phyloP scores from a whole-genome alignment of 495 filamentous ascomycete species.

The Trichoderma parareesei region DNA sequence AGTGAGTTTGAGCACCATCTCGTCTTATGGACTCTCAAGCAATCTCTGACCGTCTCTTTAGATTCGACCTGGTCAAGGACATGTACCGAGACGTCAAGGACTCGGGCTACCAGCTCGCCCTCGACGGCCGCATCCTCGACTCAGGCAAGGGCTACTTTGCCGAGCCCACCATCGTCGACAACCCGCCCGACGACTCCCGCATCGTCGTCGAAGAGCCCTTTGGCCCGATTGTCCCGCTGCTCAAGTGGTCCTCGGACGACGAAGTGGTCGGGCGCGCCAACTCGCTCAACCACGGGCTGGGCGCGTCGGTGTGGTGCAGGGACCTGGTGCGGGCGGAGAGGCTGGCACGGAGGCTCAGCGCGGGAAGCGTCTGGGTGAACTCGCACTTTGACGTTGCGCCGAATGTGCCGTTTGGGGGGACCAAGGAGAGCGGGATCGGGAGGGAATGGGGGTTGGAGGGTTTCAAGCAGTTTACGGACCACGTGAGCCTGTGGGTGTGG shows the following conservation, averaged over 20 bases:
- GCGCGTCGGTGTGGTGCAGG: slow-evolving; percentile 48
- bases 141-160: slow-evolving; percentile 38
- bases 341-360: slow-evolving; percentile 44
- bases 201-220: slow-evolving; percentile 45
- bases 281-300: slow-evolving; percentile 46
- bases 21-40: too few relatives aligned
- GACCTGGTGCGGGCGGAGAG: slow-evolving; percentile 42
- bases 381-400: slow-evolving; percentile 40
- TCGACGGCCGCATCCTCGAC: slow-evolving; percentile 21
- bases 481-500: slow-evolving; percentile 13
- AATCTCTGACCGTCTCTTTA: not conserved
- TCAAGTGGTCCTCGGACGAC: slow-evolving; percentile 49
- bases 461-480: slow-evolving; percentile 14
- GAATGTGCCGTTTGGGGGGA: slow-evolving; percentile 46
- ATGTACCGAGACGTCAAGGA: slow-evolving; percentile 37
- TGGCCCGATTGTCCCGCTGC: slow-evolving; percentile 48
- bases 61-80: slow-evolving; percentile 38
- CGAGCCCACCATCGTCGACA: slow-evolving; percentile 41
- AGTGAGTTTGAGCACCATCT: slow-evolving; percentile 24
- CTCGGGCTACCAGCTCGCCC: slow-evolving; percentile 36
- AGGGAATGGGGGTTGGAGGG: slow-evolving; percentile 12
- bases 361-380: slow-evolving; percentile 54
- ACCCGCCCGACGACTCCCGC: slow-evolving; percentile 34
- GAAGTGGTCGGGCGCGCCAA: slow-evolving; percentile 53
- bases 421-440: slow-evolving; percentile 60